Conservation (phyloP, 2,329 filamentous ascomycete genomes). For the Pseudocercospora musae region DNA sequence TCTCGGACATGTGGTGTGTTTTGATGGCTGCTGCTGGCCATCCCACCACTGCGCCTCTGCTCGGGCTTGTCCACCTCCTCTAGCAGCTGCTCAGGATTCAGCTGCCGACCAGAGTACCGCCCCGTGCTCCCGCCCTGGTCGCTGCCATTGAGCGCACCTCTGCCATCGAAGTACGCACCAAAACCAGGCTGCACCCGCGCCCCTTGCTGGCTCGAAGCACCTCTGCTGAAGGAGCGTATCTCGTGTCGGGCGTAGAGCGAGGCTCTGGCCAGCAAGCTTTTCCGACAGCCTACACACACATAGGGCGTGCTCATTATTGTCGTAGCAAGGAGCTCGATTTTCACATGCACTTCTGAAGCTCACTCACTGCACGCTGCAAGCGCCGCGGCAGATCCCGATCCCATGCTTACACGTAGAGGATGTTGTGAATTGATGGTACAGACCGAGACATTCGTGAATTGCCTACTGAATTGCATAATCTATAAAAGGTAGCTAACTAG, state of each 20-base stretch:
- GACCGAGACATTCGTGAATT: too few relatives aligned
- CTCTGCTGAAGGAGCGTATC: not conserved
- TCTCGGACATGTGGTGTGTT: not conserved
- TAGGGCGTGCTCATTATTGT: conserved; percentile 12
- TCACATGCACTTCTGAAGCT: not conserved
- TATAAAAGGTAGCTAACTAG: too few relatives aligned
- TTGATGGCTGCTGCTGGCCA: not conserved
- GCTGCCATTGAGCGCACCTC: not conserved
- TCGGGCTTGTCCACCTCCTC: conserved; percentile 11
- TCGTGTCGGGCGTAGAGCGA: not conserved
- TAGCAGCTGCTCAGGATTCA: conserved; percentile 24
- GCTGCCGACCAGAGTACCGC: conserved; percentile 22
- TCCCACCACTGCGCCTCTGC: not conserved
- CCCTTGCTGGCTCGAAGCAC: not conserved
- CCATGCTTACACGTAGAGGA: not conserved
- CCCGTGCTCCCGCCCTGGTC: conserved; percentile 6
- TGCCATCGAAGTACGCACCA: not conserved
- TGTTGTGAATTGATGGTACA: too few relatives aligned
- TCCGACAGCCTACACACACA: conserved; percentile 9
- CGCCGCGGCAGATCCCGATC: not conserved
- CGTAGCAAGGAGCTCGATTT: not conserved
- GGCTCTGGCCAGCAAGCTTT: not conserved
- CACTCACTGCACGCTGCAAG: too few relatives aligned
- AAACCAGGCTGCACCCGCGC: not conserved
- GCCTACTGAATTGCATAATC: too few relatives aligned